These are phyloP conservation scores for Arthrobotrys pseudoclavata DNA, from an alignment of 2,329 filamentous ascomycete genomes.

Conservation along the genomic window DNA sequence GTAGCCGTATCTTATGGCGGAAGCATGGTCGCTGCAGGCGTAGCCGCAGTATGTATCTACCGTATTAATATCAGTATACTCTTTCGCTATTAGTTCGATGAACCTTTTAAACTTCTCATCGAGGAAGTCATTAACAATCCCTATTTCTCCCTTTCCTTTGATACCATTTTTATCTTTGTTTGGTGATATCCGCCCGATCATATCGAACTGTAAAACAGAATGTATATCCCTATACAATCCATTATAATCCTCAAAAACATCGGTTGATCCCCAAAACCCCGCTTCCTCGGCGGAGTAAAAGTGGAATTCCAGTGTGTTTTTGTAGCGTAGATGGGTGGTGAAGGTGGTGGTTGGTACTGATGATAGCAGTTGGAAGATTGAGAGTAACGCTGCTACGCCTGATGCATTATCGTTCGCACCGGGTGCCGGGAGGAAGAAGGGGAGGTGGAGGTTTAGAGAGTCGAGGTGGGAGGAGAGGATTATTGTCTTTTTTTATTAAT, in stretches of 20 bases:
- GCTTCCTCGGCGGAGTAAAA: conserved; percentile 94
- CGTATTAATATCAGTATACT: conserved; percentile 67
- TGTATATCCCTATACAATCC: conserved; percentile 65
- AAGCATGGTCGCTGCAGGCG: conserved; percentile 82
- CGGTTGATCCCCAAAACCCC: conserved; percentile 76
- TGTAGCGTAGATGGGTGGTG: conserved; percentile 72
- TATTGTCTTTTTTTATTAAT: conserved; percentile 74
- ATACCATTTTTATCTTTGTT: not conserved
- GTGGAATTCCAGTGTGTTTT: conserved; percentile 96
- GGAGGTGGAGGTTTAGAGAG: conserved; percentile 91
- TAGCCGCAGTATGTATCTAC: conserved; percentile 78
- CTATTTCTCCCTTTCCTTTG: conserved; percentile 60
- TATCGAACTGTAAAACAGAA: conserved; percentile 69
- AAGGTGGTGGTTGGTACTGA: not conserved
- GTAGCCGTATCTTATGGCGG: conserved; percentile 80
- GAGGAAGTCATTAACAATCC: conserved; percentile 67
- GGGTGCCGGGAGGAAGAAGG: conserved; percentile 83
- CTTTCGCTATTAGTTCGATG: conserved; percentile 66
- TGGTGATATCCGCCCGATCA: conserved; percentile 65
- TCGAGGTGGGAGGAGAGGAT: conserved; percentile 93
- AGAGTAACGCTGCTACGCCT: conserved; percentile 89
- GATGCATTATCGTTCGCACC: conserved; percentile 94
- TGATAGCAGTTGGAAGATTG: conserved; percentile 11
- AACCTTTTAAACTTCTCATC: conserved; percentile 66
- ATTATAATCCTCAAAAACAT: conserved; percentile 66